phyloP scores from a whole-genome alignment of 257 asterid species.

The Fraxinus excelsior region DNA sequence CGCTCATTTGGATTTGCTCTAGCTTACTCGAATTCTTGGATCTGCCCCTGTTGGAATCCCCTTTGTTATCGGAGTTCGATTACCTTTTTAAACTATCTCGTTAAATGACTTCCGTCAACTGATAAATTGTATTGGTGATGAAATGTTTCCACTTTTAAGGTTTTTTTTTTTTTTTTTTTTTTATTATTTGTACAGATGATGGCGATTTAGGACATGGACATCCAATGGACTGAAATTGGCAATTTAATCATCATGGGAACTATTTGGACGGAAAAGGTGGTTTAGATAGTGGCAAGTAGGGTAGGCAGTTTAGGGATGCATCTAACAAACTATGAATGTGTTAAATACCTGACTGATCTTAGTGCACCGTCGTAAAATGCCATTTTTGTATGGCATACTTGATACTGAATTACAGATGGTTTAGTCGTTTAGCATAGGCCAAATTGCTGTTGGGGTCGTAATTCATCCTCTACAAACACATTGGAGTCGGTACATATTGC shows the following conservation, averaged over 20 bases:
- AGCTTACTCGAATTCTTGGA: no score
- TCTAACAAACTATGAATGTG: constrained; percentile 32
- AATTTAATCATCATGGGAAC: constrained; percentile 14
- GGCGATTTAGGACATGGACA: constrained; percentile 68
- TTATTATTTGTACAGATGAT: constrained; percentile 68
- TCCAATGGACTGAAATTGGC: constrained; percentile 62
- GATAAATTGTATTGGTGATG: not conserved
- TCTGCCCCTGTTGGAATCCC: not conserved
- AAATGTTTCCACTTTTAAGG: not conserved
- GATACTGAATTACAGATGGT: not conserved
- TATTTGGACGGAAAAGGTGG: constrained; percentile 18
- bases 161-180: constrained; percentile 2
- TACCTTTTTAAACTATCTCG: not conserved
- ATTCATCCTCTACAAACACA: not conserved
- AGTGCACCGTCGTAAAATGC: constrained; percentile 35
- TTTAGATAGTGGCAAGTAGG: constrained; percentile 23
- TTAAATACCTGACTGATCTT: constrained; percentile 24
- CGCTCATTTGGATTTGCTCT: no score
- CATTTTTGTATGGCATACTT: not conserved
- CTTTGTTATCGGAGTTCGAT: not conserved
- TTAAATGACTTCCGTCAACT: not conserved
- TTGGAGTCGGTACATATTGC: not conserved
- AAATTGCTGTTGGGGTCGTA: not conserved
- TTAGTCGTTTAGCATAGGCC: not conserved
- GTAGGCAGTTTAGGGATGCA: constrained; percentile 27